A percentile compares a stretch with the other conserved stretches of the same genome.
These are phyloP conservation scores for Candida krabiensis DNA, from an alignment of 805 yeast genomes.

Conservation along the genomic window DNA sequence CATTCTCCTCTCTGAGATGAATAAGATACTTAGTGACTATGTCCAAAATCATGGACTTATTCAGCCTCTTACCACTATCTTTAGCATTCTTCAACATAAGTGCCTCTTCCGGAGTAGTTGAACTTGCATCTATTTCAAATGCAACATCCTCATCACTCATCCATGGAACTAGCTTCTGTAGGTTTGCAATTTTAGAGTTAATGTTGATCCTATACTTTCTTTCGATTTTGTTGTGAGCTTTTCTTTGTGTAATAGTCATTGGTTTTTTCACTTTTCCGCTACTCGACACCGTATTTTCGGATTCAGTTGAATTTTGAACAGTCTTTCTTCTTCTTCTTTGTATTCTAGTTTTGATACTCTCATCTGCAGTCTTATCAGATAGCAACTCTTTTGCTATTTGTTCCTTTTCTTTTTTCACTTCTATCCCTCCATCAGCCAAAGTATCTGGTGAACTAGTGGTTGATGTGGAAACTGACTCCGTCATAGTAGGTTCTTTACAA, in stretches of 20 bases:
- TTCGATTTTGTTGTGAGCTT: slow-evolving; percentile 73
- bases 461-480: slow-evolving; percentile 2
- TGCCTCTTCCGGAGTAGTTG: slow-evolving; percentile 4
- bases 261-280: slow-evolving; percentile 25
- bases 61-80: slow-evolving; percentile 42
- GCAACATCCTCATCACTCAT: slow-evolving; percentile 62
- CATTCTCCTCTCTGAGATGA: slow-evolving; percentile 51
- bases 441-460: slow-evolving; percentile 15
- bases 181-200: slow-evolving; percentile 67
- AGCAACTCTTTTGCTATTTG: slow-evolving; percentile 1
- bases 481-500: neutral
- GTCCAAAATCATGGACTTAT: slow-evolving; percentile 67
- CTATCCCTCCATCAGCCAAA: slow-evolving; percentile 1
- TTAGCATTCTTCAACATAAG: slow-evolving; percentile 8
- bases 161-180: slow-evolving; percentile 69
- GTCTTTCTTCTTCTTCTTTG: slow-evolving; percentile 11
- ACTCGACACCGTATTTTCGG: neutral
- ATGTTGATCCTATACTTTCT: slow-evolving; percentile 70
- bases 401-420: neutral
- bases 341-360: slow-evolving; percentile 1
- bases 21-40: slow-evolving; percentile 64
- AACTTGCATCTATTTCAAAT: slow-evolving; percentile 49
- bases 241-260: slow-evolving; percentile 47
- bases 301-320: neutral
- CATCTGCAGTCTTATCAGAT: slow-evolving; percentile 5